phyloP scores from a whole-genome alignment of 2,329 filamentous ascomycete species.

The Alternaria dauci region DNA sequence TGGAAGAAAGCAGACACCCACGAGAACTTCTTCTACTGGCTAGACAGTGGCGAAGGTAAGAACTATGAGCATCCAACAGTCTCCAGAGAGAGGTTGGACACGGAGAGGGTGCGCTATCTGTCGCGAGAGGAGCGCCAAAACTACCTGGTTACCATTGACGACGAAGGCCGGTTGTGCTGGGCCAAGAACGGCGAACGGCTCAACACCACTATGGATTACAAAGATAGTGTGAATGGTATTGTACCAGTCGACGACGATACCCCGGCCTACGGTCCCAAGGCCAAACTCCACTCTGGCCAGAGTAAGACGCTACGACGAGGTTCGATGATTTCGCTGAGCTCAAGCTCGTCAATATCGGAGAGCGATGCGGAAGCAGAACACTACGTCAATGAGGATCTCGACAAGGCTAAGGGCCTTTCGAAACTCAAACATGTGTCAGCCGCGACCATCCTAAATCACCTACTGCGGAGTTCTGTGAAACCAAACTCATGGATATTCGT shows the following conservation, averaged over 20 bases:
- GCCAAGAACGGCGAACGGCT: constrained; percentile 82
- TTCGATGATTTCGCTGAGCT: constrained; percentile 38
- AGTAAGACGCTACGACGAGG: constrained; percentile 31
- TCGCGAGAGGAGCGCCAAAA: constrained; percentile 81
- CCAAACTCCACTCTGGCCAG: constrained; percentile 34
- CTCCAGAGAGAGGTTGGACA: constrained; percentile 76
- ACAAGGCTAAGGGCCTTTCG: constrained; percentile 66
- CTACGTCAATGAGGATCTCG: constrained; percentile 70
- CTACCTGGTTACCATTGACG: constrained; percentile 81
- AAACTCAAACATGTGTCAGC: constrained; percentile 74
- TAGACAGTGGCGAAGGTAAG: constrained; percentile 81
- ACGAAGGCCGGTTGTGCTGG: constrained; percentile 81
- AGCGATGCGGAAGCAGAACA: constrained; percentile 69
- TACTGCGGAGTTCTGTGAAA: constrained; percentile 79
- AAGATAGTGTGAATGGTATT: constrained; percentile 76
- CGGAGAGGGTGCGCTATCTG: constrained; percentile 83
- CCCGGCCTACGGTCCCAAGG: constrained; percentile 51
- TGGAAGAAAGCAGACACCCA: constrained; percentile 81
- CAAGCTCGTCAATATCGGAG: constrained; percentile 53
- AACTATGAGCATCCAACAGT: constrained; percentile 74
- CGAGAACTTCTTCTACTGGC: constrained; percentile 95
- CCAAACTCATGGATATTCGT: constrained; percentile 95
- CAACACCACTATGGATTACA: constrained; percentile 77
- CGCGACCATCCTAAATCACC: constrained; percentile 77
- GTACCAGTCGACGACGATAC: constrained; percentile 55